Evolutionary conservation across 192 early-diverging fungal genomes (phyloP), one percentile per base, ranked within the genome.

Genomic region (Gryganskiella cystojenkinii): DNA sequence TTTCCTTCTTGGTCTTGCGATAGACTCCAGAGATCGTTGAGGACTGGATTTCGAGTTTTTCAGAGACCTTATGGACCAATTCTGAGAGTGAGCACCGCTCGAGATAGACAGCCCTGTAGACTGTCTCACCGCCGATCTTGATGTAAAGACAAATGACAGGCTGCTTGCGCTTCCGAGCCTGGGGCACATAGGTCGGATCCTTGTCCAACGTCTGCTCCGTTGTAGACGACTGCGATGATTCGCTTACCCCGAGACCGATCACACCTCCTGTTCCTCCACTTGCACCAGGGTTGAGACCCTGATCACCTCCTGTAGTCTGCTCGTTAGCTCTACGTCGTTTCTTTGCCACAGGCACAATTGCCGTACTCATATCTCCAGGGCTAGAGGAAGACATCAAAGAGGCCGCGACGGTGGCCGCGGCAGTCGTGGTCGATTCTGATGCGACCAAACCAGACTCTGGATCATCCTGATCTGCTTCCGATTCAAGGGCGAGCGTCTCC

Each of bases 101-200:
- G 3, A 93, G 82, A 62, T 93, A 93, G 14, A 91, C 70, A 0
- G 90, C 92, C 0, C 86, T 78, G 65, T 90, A 87, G 0, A 87
- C 81, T 5, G 78, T 46, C 47, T 87, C 84, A 69, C 80, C 75
- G n/a, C 80, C 81, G 51, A 88, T 86, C 60, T 81, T 80, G 54
- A 84, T 82, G 64, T 87, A 90, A 4, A 90, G 73, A 15, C 85
- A 84, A 27, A 90, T 58, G 28, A 87, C 83, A 40, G 79, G 47
- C 61, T 51, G 80, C 47, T 56, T 61, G 57, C 79, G 83, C 35
- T 79, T 74, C 35, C 81, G 58, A 24, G 56, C 34, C 34, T 82
- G 81, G 13, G 90, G 90, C 37, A 88, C 80, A 79, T 92, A 92
- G 14, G 78, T 85, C 50, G 90, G 88, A 67, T 92, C 92, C 20